Evolutionary conservation across 805 yeast genomes (phyloP).

Genomic region (Citeromyces nyonsensis): DNA sequence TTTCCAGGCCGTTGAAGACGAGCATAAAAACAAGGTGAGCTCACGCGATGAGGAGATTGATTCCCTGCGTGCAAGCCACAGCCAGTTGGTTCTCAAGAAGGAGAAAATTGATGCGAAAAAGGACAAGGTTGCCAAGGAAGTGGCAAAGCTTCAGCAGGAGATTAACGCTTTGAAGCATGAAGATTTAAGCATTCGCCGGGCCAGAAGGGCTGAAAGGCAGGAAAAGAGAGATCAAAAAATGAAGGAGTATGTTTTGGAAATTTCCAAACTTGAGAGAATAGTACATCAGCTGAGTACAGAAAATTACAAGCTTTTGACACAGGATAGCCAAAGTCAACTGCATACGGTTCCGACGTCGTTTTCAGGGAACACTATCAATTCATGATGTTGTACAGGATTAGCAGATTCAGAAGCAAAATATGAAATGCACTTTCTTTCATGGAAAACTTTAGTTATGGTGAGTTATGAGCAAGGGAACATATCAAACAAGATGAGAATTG

Average conservation of each 20-base stretch:
- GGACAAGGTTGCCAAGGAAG: conserved; percentile 12
- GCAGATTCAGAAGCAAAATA: too few relatives aligned
- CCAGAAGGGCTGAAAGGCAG: conserved; percentile 8
- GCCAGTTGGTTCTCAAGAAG: conserved; percentile 13
- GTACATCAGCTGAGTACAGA: conserved; percentile 1
- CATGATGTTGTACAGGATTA: background rate
- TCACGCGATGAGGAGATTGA: conserved; percentile 9
- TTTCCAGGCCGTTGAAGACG: conserved; percentile 14
- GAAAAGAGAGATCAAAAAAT: conserved; percentile 11
- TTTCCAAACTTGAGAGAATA: conserved; percentile 5
- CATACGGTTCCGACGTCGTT: background rate
- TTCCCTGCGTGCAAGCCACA: conserved; percentile 13
- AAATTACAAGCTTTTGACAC: background rate
- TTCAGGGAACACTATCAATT: background rate
- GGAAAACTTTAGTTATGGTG: too few relatives aligned
- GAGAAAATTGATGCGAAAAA: conserved; percentile 16
- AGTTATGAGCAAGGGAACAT: too few relatives aligned
- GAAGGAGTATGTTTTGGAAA: conserved; percentile 8
- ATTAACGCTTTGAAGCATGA: conserved; percentile 10
- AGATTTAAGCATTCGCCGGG: conserved; percentile 8
- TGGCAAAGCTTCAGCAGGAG: conserved; percentile 9
- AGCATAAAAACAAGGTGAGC: conserved; percentile 11
- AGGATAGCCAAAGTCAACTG: background rate
- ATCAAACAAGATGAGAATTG: too few relatives aligned
- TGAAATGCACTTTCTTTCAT: too few relatives aligned